Evolutionary conservation across 2,329 filamentous ascomycete genomes (phyloP).

Genomic region (Botrytis medusae): DNA sequence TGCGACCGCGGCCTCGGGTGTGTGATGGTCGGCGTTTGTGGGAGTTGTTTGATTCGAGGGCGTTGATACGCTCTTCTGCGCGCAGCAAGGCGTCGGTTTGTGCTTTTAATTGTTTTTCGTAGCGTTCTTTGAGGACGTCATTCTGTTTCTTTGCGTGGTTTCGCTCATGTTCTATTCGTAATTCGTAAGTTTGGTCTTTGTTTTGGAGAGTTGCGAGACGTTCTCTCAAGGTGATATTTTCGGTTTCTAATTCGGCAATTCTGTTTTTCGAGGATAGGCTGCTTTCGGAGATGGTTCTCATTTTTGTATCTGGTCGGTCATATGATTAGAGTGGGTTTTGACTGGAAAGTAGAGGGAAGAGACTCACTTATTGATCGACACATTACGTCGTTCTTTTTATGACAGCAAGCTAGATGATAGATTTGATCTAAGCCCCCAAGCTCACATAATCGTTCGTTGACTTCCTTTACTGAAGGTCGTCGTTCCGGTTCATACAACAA

Average conservation of each 20-base stretch:
- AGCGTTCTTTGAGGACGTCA: conserved; percentile 29
- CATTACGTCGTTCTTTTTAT: conserved; percentile 42
- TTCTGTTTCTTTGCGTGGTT: conserved; percentile 32
- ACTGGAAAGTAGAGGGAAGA: too few species aligned
- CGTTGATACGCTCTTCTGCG: conserved; percentile 25
- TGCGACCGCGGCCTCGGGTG: conserved; percentile 28
- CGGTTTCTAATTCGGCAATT: conserved; percentile 23
- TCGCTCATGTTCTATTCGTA: conserved; percentile 28
- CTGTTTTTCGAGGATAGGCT: conserved; percentile 11
- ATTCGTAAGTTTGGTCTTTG: conserved; percentile 27
- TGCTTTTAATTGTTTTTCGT: conserved; percentile 27
- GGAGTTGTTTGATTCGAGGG: conserved; percentile 19
- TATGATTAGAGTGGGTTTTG: not conserved
- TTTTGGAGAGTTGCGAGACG: conserved; percentile 28
- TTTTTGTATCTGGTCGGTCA: conserved; percentile 26
- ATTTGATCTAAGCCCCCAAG: conserved; percentile 50
- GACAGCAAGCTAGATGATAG: conserved; percentile 49
- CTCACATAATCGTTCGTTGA: conserved; percentile 49
- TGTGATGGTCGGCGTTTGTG: conserved; percentile 17
- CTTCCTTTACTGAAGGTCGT: conserved; percentile 51
- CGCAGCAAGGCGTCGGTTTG: conserved; percentile 20
- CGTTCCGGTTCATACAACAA: conserved; percentile 50
- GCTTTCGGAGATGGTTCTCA: conserved; percentile 25
- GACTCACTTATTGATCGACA: conserved; percentile 41
- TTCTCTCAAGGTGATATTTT: conserved; percentile 26